Conservation (phyloP, 2,329 filamentous ascomycete species). For the Sarocladium brachiariae region DNA sequence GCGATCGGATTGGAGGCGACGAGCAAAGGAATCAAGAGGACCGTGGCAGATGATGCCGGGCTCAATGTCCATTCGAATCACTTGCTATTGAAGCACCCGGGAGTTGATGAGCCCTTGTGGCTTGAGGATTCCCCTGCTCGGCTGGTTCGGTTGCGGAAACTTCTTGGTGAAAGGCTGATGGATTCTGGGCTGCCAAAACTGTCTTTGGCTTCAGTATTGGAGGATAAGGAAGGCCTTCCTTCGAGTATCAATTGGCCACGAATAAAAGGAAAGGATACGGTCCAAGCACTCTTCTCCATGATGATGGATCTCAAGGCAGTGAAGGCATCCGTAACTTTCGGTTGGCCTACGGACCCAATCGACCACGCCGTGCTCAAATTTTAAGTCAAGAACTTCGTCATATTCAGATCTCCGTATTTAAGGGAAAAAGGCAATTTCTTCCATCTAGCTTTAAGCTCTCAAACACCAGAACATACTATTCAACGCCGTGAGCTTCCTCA, state of each 20-base stretch:
- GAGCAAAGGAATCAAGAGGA: constrained; percentile 1
- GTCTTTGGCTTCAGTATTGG: constrained; percentile 16
- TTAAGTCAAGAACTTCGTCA: too few species aligned
- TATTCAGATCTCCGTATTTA: too few species aligned
- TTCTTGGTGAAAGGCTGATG: constrained; percentile 12
- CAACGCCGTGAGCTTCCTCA: not conserved
- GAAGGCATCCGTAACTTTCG: constrained; percentile 22
- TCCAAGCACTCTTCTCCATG: constrained; percentile 24
- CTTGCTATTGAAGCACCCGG: constrained; percentile 20
- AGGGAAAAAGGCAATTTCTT: too few species aligned
- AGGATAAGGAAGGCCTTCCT: constrained; percentile 22
- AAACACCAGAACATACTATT: not conserved
- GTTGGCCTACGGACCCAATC: constrained; percentile 20
- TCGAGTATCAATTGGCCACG: constrained; percentile 22
- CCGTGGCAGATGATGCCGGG: constrained; percentile 8
- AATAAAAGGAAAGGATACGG: constrained; percentile 13
- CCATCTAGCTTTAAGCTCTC: too few species aligned
- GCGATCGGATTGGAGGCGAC: constrained; percentile 12
- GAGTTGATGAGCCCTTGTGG: constrained; percentile 24
- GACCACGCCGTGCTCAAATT: not conserved
- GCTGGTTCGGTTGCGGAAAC: constrained; percentile 19
- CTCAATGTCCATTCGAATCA: constrained; percentile 12
- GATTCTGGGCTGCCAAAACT: constrained; percentile 1
- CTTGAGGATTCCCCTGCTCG: constrained; percentile 22
- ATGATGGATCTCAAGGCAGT: not conserved